Conservation (phyloP, 768 basidiomycete species). For the Pulveroboletus sp. region DNA sequence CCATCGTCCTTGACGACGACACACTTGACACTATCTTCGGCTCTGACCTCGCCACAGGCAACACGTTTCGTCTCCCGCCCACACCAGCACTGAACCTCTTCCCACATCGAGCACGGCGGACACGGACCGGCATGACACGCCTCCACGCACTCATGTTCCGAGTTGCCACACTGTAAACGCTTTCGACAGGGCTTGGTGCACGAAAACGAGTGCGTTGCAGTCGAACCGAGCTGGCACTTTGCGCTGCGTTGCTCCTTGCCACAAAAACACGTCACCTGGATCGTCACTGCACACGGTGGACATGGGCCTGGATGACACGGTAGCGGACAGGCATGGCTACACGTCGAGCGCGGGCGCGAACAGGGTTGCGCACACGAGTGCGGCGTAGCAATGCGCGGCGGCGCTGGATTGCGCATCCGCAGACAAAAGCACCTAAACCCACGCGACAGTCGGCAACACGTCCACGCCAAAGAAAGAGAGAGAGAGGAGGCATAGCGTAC, state of each 20-base stretch:
- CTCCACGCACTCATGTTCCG: conserved; percentile 59
- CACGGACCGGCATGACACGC: conserved; percentile 80
- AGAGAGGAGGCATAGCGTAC: neutral
- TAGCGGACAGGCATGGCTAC: conserved; percentile 79
- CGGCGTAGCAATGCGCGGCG: conserved; percentile 62
- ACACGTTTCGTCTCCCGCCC: conserved; percentile 59
- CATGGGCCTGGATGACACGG: conserved; percentile 95
- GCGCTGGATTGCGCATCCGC: conserved; percentile 65
- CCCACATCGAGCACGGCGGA: conserved; percentile 51
- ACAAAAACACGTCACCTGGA: conserved; percentile 78
- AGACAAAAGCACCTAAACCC: conserved; percentile 76
- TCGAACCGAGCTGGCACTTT: conserved; percentile 46
- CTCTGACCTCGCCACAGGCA: conserved; percentile 61
- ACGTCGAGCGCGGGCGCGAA: conserved; percentile 51
- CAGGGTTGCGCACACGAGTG: conserved; percentile 76
- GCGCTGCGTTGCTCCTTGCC: conserved; percentile 41
- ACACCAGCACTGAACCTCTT: conserved; percentile 71
- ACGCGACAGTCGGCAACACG: neutral
- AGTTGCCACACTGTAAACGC: conserved; percentile 57
- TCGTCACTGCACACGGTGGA: conserved; percentile 84
- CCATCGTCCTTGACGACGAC: conserved; percentile 25
- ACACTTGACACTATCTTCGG: conserved; percentile 34
- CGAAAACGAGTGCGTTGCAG: conserved; percentile 21
- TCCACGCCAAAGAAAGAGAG: neutral
- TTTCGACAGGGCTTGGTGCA: conserved; percentile 38